phyloP scores from a whole-genome alignment of 164 flowering plant genomes.

The Annona cherimola region DNA sequence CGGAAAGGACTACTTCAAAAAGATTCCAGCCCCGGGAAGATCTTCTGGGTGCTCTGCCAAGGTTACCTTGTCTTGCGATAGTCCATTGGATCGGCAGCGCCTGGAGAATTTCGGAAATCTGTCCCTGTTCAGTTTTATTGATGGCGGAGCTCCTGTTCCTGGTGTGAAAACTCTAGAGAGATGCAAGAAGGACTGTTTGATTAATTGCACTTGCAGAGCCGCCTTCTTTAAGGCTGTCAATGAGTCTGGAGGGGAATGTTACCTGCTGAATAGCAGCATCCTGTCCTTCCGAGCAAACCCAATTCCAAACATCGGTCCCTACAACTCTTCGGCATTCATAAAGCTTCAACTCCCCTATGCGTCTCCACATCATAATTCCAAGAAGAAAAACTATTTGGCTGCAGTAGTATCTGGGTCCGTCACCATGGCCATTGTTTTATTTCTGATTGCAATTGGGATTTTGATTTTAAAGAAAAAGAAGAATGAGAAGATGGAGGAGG shows the following conservation, averaged over 20 bases:
- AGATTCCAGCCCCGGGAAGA: background rate
- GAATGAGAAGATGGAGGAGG: background rate
- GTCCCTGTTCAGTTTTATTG: background rate
- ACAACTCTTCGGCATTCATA: background rate
- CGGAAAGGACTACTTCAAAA: background rate
- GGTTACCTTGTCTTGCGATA: background rate
- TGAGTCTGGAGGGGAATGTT: background rate
- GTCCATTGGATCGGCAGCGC: conserved; percentile 4
- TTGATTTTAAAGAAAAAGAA: background rate
- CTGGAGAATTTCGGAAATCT: conserved; percentile 5
- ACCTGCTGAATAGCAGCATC: background rate
- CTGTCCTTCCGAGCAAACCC: background rate
- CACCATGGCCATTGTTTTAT: background rate
- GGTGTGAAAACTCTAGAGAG: background rate
- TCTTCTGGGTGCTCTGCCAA: background rate
- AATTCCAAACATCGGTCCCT: background rate
- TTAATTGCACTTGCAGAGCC: background rate
- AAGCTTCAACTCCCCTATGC: background rate
- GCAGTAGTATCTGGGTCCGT: background rate
- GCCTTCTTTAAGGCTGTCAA: background rate
- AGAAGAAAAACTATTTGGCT: background rate
- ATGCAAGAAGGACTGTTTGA: background rate
- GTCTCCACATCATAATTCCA: background rate
- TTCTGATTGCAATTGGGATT: background rate
- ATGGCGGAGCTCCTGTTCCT: background rate